These are phyloP conservation scores for Amylocarpus encephaloides DNA, from an alignment of 2,329 filamentous ascomycete species.

Conservation along the genomic window DNA sequence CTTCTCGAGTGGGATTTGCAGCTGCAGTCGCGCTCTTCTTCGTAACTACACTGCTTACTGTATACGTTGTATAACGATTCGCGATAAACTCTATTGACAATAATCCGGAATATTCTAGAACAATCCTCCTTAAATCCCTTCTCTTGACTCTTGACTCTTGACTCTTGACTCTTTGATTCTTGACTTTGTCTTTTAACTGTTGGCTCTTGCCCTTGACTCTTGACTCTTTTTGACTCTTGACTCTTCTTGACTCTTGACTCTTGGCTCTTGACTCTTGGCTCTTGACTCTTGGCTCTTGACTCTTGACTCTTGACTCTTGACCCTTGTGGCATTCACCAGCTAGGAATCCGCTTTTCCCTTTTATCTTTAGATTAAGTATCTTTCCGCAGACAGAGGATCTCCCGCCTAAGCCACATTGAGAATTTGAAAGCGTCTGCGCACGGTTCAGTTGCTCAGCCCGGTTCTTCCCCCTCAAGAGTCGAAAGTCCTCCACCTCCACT, in stretches of 20 bases:
- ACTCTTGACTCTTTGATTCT: no score
- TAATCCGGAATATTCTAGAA: no score
- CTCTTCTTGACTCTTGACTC: no score
- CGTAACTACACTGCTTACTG: no score
- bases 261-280: no score
- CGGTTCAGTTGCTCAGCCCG: slow-evolving; percentile 11
- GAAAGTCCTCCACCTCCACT: neutral
- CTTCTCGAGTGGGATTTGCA: neutral
- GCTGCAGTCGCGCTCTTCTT: neutral
- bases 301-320: no score
- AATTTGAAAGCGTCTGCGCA: slow-evolving; percentile 7
- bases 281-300: no score
- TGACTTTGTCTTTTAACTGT: no score
- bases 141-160: no score
- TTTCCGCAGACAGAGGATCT: neutral
- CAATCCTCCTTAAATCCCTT: no score
- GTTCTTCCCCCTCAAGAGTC: slow-evolving; percentile 3
- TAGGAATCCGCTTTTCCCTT: neutral
- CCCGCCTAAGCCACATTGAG: slow-evolving; percentile 7
- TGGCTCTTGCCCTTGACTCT: neutral
- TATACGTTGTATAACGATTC: no score
- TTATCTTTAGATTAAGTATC: neutral
- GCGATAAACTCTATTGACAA: neutral
- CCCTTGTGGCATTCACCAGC: neutral
- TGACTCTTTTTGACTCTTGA: no score